phyloP scores from a whole-genome alignment of 2,329 filamentous ascomycete genomes.

The Aspergillus tanneri region DNA sequence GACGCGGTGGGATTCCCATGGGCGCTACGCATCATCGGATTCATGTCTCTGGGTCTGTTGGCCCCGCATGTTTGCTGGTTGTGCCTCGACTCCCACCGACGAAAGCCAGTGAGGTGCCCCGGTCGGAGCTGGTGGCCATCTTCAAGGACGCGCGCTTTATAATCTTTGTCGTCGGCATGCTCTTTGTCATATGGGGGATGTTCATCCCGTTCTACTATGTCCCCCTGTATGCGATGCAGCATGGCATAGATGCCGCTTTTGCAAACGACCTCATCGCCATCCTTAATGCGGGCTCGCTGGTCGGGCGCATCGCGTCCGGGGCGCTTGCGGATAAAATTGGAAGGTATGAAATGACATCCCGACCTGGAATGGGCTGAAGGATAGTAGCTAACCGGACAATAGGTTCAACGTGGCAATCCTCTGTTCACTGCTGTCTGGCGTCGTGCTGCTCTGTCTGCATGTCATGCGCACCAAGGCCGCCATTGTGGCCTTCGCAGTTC shows the following conservation, averaged over 20 bases:
- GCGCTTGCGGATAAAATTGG: not conserved
- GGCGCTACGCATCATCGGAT: not conserved
- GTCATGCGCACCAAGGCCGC: not conserved
- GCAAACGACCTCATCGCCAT: slow-evolving; percentile 3
- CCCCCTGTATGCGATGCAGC: not conserved
- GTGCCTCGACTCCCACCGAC: not conserved
- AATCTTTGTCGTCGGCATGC: not conserved
- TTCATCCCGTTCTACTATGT: slow-evolving; percentile 5
- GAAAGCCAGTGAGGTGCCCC: not conserved
- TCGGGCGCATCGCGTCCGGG: not conserved
- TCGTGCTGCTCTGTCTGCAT: not conserved
- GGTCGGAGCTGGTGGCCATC: not conserved
- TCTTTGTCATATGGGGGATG: slow-evolving; percentile 5
- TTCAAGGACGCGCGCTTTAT: not conserved
- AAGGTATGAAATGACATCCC: not conserved
- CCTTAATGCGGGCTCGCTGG: slow-evolving; percentile 4
- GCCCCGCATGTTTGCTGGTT: not conserved
- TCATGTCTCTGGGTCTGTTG: not conserved
- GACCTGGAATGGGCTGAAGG: not conserved
- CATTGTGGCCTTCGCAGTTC: not conserved
- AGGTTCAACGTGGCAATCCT: not conserved
- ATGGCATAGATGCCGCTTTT: not conserved
- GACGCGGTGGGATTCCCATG: slow-evolving; percentile 20
- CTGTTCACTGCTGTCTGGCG: not conserved
- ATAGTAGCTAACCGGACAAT: not conserved